Percentiles rank a stretch among this genome's conserved stretches.
Conservation (phyloP, 192 early-diverging fungal genomes). For the Coemansia sp. region DNA sequence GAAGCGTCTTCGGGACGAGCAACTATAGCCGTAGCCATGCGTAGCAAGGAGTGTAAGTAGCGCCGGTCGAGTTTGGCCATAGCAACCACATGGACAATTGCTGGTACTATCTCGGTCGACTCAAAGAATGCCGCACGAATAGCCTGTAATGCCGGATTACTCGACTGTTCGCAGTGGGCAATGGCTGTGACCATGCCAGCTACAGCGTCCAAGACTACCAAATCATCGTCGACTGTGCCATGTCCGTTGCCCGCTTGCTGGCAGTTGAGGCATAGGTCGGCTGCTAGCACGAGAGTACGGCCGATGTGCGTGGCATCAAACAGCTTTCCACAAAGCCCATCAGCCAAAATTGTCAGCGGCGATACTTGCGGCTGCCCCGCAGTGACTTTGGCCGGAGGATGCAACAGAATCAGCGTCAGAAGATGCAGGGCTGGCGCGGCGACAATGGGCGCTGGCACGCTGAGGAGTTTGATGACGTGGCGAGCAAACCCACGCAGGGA, state of each 20-base stretch:
- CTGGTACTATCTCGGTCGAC: slow-evolving; percentile 21
- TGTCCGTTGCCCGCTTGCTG: not conserved
- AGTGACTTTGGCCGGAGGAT: not conserved
- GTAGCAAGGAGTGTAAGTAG: slow-evolving; percentile 30
- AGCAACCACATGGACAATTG: slow-evolving; percentile 22
- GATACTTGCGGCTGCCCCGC: not conserved
- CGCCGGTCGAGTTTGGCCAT: slow-evolving; percentile 37
- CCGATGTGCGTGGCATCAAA: slow-evolving; percentile 41
- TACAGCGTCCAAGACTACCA: slow-evolving; percentile 29
- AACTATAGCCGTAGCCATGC: slow-evolving; percentile 17
- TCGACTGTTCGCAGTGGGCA: not conserved
- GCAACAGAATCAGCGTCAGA: slow-evolving; percentile 36
- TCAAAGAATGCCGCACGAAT: slow-evolving; percentile 6
- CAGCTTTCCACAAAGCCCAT: slow-evolving; percentile 35
- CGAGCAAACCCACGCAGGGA: slow-evolving; percentile 26
- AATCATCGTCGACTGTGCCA: slow-evolving; percentile 9
- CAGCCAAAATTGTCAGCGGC: slow-evolving; percentile 23
- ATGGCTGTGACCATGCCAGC: slow-evolving; percentile 23
- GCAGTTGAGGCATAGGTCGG: slow-evolving; percentile 51
- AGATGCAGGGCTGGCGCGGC: slow-evolving; percentile 44
- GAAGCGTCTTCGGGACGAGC: not conserved
- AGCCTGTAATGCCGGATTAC: not conserved
- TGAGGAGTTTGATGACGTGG: slow-evolving; percentile 41
- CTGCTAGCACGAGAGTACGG: slow-evolving; percentile 33
- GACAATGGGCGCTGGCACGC: slow-evolving; percentile 25